Percentiles rank a stretch among this genome's conserved stretches.
Evolutionary conservation across 2,329 filamentous ascomycete genomes (phyloP).

Genomic region (Daldinia eschscholtzii): DNA sequence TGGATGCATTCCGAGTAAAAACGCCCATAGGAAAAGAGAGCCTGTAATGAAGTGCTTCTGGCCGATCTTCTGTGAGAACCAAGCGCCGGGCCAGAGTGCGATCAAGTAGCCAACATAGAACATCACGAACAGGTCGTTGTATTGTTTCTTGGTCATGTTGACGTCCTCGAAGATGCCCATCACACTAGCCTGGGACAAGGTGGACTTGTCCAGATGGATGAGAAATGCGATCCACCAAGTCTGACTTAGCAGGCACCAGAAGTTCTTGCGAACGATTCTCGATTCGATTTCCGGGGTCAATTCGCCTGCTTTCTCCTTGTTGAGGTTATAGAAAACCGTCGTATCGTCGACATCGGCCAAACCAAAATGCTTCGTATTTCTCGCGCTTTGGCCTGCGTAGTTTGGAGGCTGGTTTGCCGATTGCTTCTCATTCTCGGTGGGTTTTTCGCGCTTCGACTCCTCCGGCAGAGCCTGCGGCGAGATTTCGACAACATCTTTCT

Average conservation of each 20-base stretch:
- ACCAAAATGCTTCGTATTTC: too few species aligned
- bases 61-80: not conserved
- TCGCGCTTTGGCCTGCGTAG: too few species aligned
- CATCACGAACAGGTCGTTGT: not conserved
- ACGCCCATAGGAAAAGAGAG: constrained; percentile 1
- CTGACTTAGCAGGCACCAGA: not conserved
- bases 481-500: too few species aligned
- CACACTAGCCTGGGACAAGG: not conserved
- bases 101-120: not conserved
- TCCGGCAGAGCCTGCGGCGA: too few species aligned
- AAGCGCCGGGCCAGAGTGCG: not conserved
- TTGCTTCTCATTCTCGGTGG: too few species aligned
- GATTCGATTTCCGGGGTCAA: not conserved
- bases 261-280: not conserved
- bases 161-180: constrained; percentile 1
- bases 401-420: too few species aligned
- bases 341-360: not conserved
- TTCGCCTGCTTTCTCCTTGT: not conserved
- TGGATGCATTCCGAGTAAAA: not conserved
- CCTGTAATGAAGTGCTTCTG: not conserved
- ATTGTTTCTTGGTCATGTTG: not conserved
- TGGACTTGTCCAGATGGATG: not conserved
- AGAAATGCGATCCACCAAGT: not conserved
- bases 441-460: too few species aligned
- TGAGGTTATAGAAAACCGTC: not conserved